Conservation (phyloP, 768 basidiomycete genomes). For the Trametes cingulata region DNA sequence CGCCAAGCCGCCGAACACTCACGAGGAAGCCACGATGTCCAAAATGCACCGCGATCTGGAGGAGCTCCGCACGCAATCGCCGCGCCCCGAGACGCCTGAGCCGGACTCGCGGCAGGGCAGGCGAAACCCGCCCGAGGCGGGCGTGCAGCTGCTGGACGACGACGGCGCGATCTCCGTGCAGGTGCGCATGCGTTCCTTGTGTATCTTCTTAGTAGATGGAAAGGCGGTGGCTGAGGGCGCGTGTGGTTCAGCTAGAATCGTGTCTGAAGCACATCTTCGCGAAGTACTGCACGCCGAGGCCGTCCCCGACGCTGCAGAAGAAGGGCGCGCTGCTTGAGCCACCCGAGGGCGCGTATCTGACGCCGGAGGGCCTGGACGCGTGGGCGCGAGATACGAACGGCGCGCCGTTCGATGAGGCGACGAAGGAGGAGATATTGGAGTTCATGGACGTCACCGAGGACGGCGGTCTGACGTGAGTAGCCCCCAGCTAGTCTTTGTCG, state of each 20-base stretch:
- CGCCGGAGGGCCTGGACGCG: constrained; percentile 61
- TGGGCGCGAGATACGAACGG: constrained; percentile 86
- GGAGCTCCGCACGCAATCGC: constrained; percentile 39
- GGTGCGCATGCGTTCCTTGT: constrained; percentile 43
- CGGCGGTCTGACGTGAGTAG: constrained; percentile 68
- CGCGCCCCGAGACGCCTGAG: constrained; percentile 62
- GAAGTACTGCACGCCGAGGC: constrained; percentile 63
- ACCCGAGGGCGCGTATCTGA: constrained; percentile 54
- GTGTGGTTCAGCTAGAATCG: constrained; percentile 52
- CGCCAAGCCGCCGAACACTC: background rate
- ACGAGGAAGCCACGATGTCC: constrained; percentile 1
- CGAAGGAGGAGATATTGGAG: constrained; percentile 75
- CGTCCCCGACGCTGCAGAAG: constrained; percentile 13
- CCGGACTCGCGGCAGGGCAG: constrained; percentile 61
- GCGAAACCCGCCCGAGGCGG: constrained; percentile 46
- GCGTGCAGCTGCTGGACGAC: constrained; percentile 63
- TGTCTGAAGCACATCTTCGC: constrained; percentile 78
- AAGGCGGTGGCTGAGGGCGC: background rate
- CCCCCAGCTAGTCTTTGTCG: too few relatives aligned
- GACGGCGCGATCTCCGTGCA: constrained; percentile 69
- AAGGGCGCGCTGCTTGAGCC: constrained; percentile 22
- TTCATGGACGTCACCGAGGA: constrained; percentile 75
- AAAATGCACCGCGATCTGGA: constrained; percentile 29
- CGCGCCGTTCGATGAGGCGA: constrained; percentile 72
- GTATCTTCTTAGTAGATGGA: background rate